Conservation (phyloP, 1,284 basidiomycete species). For the Pascua guehoae region DNA sequence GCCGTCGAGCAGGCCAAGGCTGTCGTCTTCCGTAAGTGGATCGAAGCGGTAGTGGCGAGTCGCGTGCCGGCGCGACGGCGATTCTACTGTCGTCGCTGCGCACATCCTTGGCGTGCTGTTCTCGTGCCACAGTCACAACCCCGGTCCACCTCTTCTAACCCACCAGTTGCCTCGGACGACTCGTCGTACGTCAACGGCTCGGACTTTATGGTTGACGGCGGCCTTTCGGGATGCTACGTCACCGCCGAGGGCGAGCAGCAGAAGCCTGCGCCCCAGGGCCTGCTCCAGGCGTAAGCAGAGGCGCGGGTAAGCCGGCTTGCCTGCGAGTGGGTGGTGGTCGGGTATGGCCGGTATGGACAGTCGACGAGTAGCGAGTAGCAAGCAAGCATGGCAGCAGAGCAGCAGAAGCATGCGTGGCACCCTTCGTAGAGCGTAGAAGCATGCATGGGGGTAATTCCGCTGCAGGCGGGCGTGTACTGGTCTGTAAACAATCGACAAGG, state of each 20-base stretch:
- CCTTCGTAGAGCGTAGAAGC: too few species aligned
- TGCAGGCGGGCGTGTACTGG: too few species aligned
- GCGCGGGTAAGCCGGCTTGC: background rate
- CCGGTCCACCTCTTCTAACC: too few species aligned
- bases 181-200: conserved; percentile 64
- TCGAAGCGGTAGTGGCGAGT: background rate
- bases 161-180: conserved; percentile 52
- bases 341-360: too few species aligned
- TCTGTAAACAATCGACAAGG: too few species aligned
- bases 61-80: background rate
- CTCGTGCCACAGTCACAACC: background rate
- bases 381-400: too few species aligned
- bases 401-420: too few species aligned
- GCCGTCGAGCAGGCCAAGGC: conserved; percentile 89
- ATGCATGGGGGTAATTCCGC: too few species aligned
- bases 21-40: conserved; percentile 75
- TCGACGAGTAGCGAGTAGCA: too few species aligned
- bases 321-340: background rate
- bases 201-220: conserved; percentile 91
- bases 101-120: background rate
- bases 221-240: conserved; percentile 83
- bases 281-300: conserved; percentile 11
- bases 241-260: conserved; percentile 34
- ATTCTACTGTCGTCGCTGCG: background rate
- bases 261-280: conserved; percentile 26